Conservation (phyloP, 371 early-diverging fungal species). For the Caulochytrium protostelioides region DNA sequence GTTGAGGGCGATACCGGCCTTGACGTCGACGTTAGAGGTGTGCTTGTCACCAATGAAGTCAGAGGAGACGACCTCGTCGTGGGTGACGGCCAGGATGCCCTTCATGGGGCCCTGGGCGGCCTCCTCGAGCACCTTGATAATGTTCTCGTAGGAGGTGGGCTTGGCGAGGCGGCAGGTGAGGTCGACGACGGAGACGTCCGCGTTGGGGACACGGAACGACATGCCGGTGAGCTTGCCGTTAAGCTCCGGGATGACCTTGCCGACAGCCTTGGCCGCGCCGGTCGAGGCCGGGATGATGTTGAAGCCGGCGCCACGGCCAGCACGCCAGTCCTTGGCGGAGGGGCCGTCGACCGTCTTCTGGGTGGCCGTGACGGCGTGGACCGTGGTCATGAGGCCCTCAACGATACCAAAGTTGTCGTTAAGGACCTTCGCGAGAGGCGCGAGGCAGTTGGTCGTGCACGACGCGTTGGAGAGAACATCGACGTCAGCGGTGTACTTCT, state of each 20-base stretch:
- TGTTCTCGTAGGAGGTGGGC: constrained; percentile 71
- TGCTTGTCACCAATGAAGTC: constrained; percentile 85
- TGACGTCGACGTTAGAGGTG: constrained; percentile 90
- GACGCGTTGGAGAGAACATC: constrained; percentile 94
- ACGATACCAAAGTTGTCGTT: constrained; percentile 79
- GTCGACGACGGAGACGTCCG: constrained; percentile 97
- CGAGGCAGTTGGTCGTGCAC: constrained; percentile 99
- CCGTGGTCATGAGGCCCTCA: constrained; percentile 91
- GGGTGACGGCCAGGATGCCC: constrained; percentile 88
- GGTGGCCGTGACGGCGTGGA: constrained; percentile 96
- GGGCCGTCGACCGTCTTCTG: constrained; percentile 99
- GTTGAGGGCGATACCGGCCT: constrained; percentile 90
- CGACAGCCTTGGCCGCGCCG: constrained; percentile 99
- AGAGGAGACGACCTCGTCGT: constrained; percentile 90
- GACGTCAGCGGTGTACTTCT: constrained; percentile 58
- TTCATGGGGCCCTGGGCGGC: constrained; percentile 59
- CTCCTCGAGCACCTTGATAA: constrained; percentile 57
- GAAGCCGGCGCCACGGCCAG: constrained; percentile 79
- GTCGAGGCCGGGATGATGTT: constrained; percentile 99
- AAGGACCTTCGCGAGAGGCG: constrained; percentile 95
- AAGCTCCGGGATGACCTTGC: constrained; percentile 90
- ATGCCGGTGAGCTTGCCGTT: constrained; percentile 97
- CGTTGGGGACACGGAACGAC: constrained; percentile 94
- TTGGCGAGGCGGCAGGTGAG: constrained; percentile 80
- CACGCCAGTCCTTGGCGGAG: constrained; percentile 85